These are phyloP conservation scores for Vitis hybrid DNA, from an alignment of 177 flowering plant genomes.

Conservation along the genomic window DNA sequence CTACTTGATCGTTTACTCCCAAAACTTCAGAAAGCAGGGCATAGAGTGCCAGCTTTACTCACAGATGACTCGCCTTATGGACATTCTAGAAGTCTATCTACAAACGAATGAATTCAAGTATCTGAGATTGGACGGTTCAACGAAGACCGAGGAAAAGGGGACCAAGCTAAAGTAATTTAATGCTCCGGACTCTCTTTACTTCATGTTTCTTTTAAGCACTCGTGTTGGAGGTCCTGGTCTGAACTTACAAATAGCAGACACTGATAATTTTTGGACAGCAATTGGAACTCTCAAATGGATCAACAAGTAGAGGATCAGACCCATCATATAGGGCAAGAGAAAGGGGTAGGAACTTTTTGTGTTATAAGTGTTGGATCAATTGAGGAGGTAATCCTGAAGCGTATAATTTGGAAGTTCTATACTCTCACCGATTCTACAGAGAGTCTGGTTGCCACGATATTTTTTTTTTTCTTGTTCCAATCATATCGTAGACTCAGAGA, in stretches of 20 bases:
- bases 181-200: slow-evolving; percentile 84
- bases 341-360: slow-evolving; percentile 93
- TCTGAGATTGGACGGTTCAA: slow-evolving; percentile 89
- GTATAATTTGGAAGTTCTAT: slow-evolving; percentile 41
- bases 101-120: slow-evolving; percentile 60
- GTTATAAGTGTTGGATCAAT: slow-evolving; percentile 92
- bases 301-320: slow-evolving; percentile 99
- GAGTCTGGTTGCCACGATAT: no score
- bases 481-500: no score
- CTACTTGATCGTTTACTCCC: slow-evolving; percentile 97
- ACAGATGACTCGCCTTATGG: slow-evolving; percentile 91
- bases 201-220: slow-evolving; percentile 95
- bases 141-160: slow-evolving; percentile 92
- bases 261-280: slow-evolving; percentile 90
- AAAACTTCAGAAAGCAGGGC: slow-evolving; percentile 80
- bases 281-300: slow-evolving; percentile 99
- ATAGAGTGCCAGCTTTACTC: slow-evolving; percentile 91
- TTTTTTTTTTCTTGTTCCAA: no score
- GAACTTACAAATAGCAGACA: slow-evolving; percentile 94
- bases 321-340: slow-evolving; percentile 96
- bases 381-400: slow-evolving; percentile 96
- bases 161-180: slow-evolving; percentile 72
- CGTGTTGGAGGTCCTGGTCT: slow-evolving; percentile 99
- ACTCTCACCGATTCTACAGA: no score
- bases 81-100: slow-evolving; percentile 83